Percentiles rank a stretch among this genome's conserved stretches.
Evolutionary conservation across 768 basidiomycete species (phyloP).

Genomic region (Mycena crocata): DNA sequence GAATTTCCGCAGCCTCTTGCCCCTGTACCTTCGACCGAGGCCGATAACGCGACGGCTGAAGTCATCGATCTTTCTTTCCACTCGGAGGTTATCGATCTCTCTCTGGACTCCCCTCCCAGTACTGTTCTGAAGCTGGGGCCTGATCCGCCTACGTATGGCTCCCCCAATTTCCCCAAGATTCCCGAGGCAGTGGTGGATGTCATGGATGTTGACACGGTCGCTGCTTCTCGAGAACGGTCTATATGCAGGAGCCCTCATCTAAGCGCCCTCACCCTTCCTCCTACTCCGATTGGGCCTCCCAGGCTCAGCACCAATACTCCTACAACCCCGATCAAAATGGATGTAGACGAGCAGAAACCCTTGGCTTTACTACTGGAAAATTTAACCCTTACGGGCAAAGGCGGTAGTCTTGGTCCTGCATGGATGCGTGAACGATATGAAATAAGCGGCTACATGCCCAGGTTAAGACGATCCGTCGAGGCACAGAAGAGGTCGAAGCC

Average conservation of each 20-base stretch:
- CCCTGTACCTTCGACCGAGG: too few relatives aligned
- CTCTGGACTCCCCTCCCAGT: constrained; percentile 14
- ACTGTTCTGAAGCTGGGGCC: background rate
- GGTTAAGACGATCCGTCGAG: background rate
- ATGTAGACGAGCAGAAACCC: constrained; percentile 22
- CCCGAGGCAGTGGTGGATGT: background rate
- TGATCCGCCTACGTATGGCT: background rate
- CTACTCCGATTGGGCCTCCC: background rate
- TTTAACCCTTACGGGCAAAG: constrained; percentile 1
- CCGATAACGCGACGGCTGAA: too few relatives aligned
- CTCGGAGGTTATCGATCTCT: constrained; percentile 12
- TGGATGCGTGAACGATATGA: constrained; percentile 20
- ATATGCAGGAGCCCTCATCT: background rate
- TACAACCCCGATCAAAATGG: constrained; percentile 1
- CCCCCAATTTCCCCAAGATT: background rate
- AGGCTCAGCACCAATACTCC: background rate
- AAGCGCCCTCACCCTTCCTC: background rate
- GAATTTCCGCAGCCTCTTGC: too few relatives aligned
- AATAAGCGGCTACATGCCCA: background rate
- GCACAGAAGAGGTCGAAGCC: constrained; percentile 17
- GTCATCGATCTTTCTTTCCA: constrained; percentile 5
- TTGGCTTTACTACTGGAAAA: background rate
- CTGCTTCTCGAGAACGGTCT: background rate
- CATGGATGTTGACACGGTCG: background rate
- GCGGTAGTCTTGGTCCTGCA: constrained; percentile 22